phyloP scores from a whole-genome alignment of 2,329 filamentous ascomycete species.

The Incumbomyces lentus region DNA sequence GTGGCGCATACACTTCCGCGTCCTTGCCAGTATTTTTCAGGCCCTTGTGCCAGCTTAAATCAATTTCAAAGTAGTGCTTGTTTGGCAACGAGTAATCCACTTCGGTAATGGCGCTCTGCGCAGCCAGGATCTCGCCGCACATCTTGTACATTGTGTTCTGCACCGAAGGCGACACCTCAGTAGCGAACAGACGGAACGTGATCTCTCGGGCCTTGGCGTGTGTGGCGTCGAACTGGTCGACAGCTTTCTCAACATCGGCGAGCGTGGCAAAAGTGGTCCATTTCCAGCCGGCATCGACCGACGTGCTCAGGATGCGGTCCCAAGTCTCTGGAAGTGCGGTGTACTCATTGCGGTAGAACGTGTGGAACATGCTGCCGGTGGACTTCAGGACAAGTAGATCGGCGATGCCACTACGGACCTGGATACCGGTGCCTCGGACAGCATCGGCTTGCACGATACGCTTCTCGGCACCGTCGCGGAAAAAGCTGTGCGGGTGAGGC shows the following conservation, averaged over 20 bases:
- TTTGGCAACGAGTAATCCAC: slow-evolving; percentile 85
- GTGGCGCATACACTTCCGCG: slow-evolving; percentile 89
- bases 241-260: slow-evolving; percentile 54
- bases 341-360: slow-evolving; percentile 86
- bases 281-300: slow-evolving; percentile 76
- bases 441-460: slow-evolving; percentile 69
- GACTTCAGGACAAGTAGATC: slow-evolving; percentile 87
- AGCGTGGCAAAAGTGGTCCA: slow-evolving; percentile 65
- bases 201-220: slow-evolving; percentile 69
- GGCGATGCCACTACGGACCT: slow-evolving; percentile 65
- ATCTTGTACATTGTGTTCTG: slow-evolving; percentile 99
- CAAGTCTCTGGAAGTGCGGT: slow-evolving; percentile 82
- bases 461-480: slow-evolving; percentile 79
- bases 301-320: slow-evolving; percentile 91
- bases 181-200: slow-evolving; percentile 84
- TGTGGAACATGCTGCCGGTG: slow-evolving; percentile 91
- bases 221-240: slow-evolving; percentile 63
- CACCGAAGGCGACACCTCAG: slow-evolving; percentile 83
- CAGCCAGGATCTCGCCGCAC: slow-evolving; percentile 73
- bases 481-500: slow-evolving; percentile 90
- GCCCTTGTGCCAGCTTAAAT: slow-evolving; percentile 93
- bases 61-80: slow-evolving; percentile 98
- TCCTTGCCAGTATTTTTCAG: slow-evolving; percentile 91
- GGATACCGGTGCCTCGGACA: slow-evolving; percentile 57
- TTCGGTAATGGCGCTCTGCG: slow-evolving; percentile 58